Base-by-base conservation (phyloP, 768 basidiomycete species). In the Jaapia argillacea region DNA sequence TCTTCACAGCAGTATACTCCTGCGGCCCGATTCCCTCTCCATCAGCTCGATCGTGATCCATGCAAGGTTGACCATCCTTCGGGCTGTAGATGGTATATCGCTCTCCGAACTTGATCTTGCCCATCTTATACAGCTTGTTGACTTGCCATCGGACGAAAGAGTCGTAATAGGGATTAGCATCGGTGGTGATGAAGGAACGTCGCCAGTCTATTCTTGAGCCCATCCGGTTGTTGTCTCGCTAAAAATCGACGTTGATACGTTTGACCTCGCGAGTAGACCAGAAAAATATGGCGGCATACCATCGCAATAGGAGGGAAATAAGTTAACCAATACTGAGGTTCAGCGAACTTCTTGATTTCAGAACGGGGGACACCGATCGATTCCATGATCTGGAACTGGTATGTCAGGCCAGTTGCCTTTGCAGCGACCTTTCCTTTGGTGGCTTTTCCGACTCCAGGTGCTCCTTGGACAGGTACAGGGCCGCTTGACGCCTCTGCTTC, bases 321-420 rank as follows among this genome's bases (percentile, higher is more conserved):
- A 22, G 75, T 72, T 56, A 93, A 66, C 96, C 96, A 99, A 61
- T 93, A 69, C 45, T 79, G 65, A n/a, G 96, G 86, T 58, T 99
- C 93, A 2, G 93, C 90, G 53, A 99, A 99, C 57, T 86, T 84
- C 64, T 96, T 96, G 67, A 97, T 89, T 54, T 98, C 91, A 7
- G 69, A 61, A 31, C 85, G 76, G 10, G 92, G 88, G 4, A 98
- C 81, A 40, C 86, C 81, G 51, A 96, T 88, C 33, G 89, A 85
- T 57, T 93, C 84, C 82, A 98, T 85, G 61, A 98, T 98, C 71
- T 98, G 96, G 74, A 98, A 99, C 59, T 99, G 96, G 64, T 98
- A 98, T 24, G 82, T 83, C 48, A 88, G 70, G 2, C 94, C 96
- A 2, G 94, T 94, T 0, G 86, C 80, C 65, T 99, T 98, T 14